Conservation (phyloP, 495 filamentous ascomycete species). For the Margaritispora aquatica region DNA sequence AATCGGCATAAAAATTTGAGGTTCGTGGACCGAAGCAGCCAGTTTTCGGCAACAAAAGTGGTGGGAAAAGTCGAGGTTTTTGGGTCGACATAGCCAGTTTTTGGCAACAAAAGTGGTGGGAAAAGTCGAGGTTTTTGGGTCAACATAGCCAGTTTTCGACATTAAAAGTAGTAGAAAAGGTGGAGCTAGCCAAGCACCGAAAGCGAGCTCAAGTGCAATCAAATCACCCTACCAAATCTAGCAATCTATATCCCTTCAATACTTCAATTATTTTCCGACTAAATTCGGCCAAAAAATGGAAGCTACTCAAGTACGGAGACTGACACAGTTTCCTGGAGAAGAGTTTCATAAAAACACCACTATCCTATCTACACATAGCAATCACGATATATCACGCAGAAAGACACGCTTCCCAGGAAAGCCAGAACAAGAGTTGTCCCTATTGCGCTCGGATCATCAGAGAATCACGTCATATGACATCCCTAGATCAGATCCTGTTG, state of each 20-base stretch:
- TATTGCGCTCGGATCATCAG: not conserved
- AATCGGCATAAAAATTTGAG: not conserved
- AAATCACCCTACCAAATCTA: not conserved
- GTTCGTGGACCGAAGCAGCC: not conserved
- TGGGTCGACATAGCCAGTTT: not conserved
- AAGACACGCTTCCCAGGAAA: not conserved
- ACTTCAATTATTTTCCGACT: not conserved
- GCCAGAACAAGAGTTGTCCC: not conserved
- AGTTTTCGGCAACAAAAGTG: not conserved
- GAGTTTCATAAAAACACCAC: not conserved
- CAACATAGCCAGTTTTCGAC: too few relatives aligned
- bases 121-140: too few relatives aligned
- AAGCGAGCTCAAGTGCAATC: not conserved
- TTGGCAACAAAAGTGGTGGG: not conserved
- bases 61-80: too few relatives aligned
- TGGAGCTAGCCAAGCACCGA: not conserved
- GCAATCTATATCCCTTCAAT: not conserved
- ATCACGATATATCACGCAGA: not conserved
- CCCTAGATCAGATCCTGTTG: not conserved
- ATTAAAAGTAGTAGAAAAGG: too few relatives aligned
- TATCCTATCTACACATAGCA: not conserved
- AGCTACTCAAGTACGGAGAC: not conserved
- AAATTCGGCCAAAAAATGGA: not conserved
- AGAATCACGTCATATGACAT: not conserved
- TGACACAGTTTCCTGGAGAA: not conserved